These are phyloP conservation scores for Lentinula novae-zelandiae DNA, from an alignment of 1,284 basidiomycete species.

Conservation along the genomic window DNA sequence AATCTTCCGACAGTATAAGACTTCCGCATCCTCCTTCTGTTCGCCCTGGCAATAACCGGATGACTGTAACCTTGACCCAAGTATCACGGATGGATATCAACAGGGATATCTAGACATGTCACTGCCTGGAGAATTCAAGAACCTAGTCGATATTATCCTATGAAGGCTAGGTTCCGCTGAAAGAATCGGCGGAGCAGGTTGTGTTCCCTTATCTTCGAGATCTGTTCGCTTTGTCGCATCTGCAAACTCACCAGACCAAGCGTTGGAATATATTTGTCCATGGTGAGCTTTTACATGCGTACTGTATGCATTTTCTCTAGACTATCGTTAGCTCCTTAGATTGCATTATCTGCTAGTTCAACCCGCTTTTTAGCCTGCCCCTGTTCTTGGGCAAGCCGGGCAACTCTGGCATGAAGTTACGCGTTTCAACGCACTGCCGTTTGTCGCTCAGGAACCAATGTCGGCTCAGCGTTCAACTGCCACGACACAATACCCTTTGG, in stretches of 20 bases:
- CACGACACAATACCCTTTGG: too few species aligned
- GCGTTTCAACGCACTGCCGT: background rate
- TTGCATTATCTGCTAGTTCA: background rate
- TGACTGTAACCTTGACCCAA: too few species aligned
- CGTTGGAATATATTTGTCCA: background rate
- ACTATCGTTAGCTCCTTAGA: background rate
- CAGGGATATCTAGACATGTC: background rate
- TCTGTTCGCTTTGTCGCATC: background rate
- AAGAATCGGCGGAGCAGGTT: background rate
- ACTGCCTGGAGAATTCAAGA: background rate
- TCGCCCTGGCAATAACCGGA: too few species aligned
- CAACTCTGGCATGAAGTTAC: too few species aligned
- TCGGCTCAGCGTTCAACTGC: background rate
- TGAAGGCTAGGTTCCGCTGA: background rate
- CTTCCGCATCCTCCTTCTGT: too few species aligned
- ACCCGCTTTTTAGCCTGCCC: background rate
- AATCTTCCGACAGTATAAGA: too few species aligned
- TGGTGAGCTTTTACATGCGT: background rate
- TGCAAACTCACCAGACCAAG: background rate
- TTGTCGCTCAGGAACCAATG: background rate
- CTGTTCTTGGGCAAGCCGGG: background rate
- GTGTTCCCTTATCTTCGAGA: background rate
- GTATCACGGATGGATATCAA: too few species aligned
- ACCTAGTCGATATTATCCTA: background rate
- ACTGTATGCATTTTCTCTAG: too few species aligned